phyloP scores from a whole-genome alignment of 495 filamentous ascomycete genomes.

The Penicillium waksmanii region DNA sequence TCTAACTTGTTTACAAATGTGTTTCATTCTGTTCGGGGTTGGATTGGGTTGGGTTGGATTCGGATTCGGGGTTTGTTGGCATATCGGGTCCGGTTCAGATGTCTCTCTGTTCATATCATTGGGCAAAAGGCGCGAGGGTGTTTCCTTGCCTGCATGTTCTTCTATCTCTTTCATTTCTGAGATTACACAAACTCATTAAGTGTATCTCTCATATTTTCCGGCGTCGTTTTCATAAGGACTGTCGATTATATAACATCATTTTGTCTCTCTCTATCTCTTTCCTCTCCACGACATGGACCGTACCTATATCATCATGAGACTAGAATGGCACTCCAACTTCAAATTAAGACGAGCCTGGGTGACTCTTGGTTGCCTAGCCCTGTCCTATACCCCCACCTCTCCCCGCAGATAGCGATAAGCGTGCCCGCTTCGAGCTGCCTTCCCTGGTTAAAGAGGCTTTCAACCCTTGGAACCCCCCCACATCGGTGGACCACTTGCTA shows the following conservation, averaged over 20 bases:
- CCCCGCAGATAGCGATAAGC: slow-evolving; percentile 10
- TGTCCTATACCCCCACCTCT: background rate
- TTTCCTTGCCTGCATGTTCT: slow-evolving; percentile 2
- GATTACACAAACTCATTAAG: slow-evolving; percentile 1
- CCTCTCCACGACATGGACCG: too few species aligned
- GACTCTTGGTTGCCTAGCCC: too few species aligned
- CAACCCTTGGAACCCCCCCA: background rate
- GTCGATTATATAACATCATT: too few species aligned
- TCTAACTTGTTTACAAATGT: background rate
- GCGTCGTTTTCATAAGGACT: background rate
- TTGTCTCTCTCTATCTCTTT: too few species aligned
- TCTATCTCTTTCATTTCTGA: background rate
- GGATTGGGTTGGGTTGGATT: background rate
- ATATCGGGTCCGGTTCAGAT: slow-evolving; percentile 7
- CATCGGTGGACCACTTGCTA: too few species aligned
- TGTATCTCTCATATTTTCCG: background rate
- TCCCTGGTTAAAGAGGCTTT: slow-evolving; percentile 17
- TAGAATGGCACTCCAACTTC: too few species aligned
- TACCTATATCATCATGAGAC: too few species aligned
- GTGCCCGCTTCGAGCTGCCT: slow-evolving; percentile 28
- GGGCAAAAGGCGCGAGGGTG: slow-evolving; percentile 19
- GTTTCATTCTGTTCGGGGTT: background rate
- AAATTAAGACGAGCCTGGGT: too few species aligned
- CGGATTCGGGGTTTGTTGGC: slow-evolving; percentile 7
- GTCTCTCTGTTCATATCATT: slow-evolving; percentile 8